Conservation (phyloP, 176 grass and related monocot genomes). For the Saccharum spontaneum region DNA sequence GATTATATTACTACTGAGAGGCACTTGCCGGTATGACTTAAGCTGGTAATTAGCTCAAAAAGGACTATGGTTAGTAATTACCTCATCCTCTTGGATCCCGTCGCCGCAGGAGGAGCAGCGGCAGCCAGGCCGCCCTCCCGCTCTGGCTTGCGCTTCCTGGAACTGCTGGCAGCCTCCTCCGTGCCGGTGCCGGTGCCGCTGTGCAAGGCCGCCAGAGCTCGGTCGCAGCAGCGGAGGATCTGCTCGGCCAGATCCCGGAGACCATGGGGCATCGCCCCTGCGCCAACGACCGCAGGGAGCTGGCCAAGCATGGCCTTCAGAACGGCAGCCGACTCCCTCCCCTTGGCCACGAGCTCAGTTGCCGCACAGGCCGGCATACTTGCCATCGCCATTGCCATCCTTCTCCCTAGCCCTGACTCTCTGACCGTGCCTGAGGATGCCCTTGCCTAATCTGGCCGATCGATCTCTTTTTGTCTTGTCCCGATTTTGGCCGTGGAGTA, state of each 20-base stretch:
- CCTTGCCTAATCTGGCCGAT: no score
- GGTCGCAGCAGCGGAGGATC: slow-evolving; percentile 10
- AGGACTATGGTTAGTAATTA: background rate
- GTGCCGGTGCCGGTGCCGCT: background rate
- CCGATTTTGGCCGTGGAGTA: background rate
- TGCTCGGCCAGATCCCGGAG: background rate
- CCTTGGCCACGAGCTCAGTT: slow-evolving; percentile 5
- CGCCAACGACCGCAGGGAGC: background rate
- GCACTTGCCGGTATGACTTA: no score
- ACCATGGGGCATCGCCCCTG: background rate
- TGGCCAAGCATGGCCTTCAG: background rate
- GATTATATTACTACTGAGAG: background rate
- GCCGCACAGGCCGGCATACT: background rate
- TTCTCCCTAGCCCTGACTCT: background rate
- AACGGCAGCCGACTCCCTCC: background rate
- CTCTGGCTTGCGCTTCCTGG: background rate
- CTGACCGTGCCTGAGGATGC: background rate
- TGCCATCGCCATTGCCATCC: background rate
- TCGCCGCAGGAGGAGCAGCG: no score
- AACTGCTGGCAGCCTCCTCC: background rate
- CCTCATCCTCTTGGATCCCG: background rate
- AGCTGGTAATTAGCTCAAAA: background rate
- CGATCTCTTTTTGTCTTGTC: background rate
- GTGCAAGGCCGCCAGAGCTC: background rate
- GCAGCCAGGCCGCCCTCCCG: background rate